Evolutionary conservation across 129 eudicot genomes (phyloP), one percentile per base, ranked within the genome.

Genomic region (Glebionis coronaria): DNA sequence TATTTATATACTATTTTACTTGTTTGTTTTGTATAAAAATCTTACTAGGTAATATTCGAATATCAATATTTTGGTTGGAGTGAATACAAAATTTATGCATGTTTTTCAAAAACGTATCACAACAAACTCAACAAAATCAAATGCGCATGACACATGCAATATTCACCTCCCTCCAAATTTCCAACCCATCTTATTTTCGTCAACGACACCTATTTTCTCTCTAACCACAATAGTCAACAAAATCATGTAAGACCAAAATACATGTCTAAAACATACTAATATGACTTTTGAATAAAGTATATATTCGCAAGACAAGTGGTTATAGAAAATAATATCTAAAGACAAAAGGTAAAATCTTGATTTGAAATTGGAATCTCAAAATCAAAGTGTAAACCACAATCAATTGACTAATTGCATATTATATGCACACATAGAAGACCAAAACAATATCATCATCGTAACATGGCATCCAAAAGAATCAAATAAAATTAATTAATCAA

Each of bases 341-440:
- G 6, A 19, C 62, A 40, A 71, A 71, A 71, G 25, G 53, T 40
- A 68, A 61, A 61, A 40, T 12, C 25, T 50, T 18, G 69, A 71
- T 61, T 60, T 49, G 61, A 61, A 71, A 31, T 40, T 61, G 38
- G 79, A 67, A 68, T 68, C 80, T 73, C 40, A 52, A 62, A 51
- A 67, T 12, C 23, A 61, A 74, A 53, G 21, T 50, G 52, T 75
- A 58, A 59, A 58, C 60, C 73, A 59, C 74, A 67, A 58, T 62
- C 69, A 75, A 75, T 60, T 58, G 72, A 59, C 73, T 67, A 49
- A 51, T 75, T 40, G 49, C 74, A 67, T 40, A 52, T 14, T 10
- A 61, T 50, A 60, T 71, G 12, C 19, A 49, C 15, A 47, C 8
- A 18, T 8, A 27, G 60, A 29, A 71, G 75, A 71, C 76, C 76